Percentiles rank a stretch among this genome's conserved stretches.
phyloP scores from a whole-genome alignment of 2,329 filamentous ascomycete species.

The Calonectria ilicicola region DNA sequence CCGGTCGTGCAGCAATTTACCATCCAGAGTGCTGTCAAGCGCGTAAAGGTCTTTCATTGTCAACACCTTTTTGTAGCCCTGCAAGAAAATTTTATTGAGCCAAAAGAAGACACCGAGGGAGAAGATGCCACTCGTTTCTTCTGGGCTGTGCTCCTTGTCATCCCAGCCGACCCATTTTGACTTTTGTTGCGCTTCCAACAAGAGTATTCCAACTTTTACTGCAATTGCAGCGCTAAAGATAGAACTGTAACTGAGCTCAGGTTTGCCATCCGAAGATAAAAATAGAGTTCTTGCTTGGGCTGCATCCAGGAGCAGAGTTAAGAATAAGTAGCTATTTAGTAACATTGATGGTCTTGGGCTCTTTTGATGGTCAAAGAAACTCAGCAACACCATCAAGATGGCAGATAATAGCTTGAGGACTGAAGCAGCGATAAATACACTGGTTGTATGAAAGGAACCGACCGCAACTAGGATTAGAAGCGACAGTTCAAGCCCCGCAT shows the following conservation, averaged over 20 bases:
- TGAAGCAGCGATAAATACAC: constrained; percentile 9
- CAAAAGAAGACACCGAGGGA: constrained; percentile 45
- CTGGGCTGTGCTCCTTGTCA: constrained; percentile 47
- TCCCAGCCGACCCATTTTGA: constrained; percentile 49
- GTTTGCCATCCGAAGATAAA: constrained; percentile 20
- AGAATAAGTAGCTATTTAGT: constrained; percentile 52
- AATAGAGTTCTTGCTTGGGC: constrained; percentile 54
- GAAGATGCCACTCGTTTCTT: constrained; percentile 41
- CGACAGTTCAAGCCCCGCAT: constrained; percentile 18
- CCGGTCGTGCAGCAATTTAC: not conserved
- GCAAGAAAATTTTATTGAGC: constrained; percentile 41
- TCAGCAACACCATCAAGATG: constrained; percentile 4
- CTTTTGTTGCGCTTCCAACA: constrained; percentile 52
- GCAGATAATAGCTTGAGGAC: constrained; percentile 14
- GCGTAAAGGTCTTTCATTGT: constrained; percentile 17
- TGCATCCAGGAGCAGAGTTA: constrained; percentile 55
- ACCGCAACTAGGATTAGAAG: constrained; percentile 18
- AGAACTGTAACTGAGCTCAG: constrained; percentile 26
- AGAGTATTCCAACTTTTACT: constrained; percentile 48
- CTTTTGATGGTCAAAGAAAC: constrained; percentile 42
- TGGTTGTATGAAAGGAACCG: constrained; percentile 12
- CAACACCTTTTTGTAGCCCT: constrained; percentile 11
- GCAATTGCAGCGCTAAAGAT: constrained; percentile 46
- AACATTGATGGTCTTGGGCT: constrained; percentile 54
- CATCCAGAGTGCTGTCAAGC: constrained; percentile 8